phyloP scores from a whole-genome alignment of 306 rosid species.

The Vigna mungo region DNA sequence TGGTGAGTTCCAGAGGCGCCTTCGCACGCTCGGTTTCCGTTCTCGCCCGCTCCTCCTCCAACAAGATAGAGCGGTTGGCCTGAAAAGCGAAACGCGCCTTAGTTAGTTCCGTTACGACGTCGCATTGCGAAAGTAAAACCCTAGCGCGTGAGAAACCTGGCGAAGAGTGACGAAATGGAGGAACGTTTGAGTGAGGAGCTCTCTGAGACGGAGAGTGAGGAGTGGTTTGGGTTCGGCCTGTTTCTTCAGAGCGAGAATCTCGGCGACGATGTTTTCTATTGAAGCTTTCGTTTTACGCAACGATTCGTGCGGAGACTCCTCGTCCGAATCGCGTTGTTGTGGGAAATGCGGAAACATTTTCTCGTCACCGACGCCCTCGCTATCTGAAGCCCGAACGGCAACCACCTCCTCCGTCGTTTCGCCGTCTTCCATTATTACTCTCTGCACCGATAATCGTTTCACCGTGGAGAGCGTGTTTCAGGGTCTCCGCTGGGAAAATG shows the following conservation, averaged over 20 bases:
- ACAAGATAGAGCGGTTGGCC: slow-evolving; percentile 82
- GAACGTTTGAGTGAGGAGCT: slow-evolving; percentile 75
- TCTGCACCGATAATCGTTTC: background rate
- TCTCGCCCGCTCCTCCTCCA: slow-evolving; percentile 80
- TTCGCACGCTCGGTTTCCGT: slow-evolving; percentile 80
- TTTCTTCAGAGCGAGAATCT: slow-evolving; percentile 69
- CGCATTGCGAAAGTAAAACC: slow-evolving; percentile 29
- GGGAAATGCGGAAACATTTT: background rate
- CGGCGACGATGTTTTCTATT: slow-evolving; percentile 62
- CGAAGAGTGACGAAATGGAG: slow-evolving; percentile 77
- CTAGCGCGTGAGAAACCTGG: slow-evolving; percentile 59
- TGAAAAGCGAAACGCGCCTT: slow-evolving; percentile 29
- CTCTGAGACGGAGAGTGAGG: slow-evolving; percentile 48
- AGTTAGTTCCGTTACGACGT: background rate
- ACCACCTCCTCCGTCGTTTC: slow-evolving; percentile 22
- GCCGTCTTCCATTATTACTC: slow-evolving; percentile 57
- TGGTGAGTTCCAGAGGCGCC: slow-evolving; percentile 73
- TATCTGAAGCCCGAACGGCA: slow-evolving; percentile 42
- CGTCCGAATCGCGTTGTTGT: background rate
- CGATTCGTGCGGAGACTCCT: slow-evolving; percentile 56
- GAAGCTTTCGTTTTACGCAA: slow-evolving; percentile 62
- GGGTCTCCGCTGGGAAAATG: background rate
- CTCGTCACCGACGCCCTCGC: slow-evolving; percentile 58
- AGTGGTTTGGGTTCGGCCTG: slow-evolving; percentile 57
- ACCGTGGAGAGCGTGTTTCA: background rate